These are phyloP conservation scores for Hibiscus tridactylites DNA, from an alignment of 345 rosid genomes.

Conservation along the genomic window DNA sequence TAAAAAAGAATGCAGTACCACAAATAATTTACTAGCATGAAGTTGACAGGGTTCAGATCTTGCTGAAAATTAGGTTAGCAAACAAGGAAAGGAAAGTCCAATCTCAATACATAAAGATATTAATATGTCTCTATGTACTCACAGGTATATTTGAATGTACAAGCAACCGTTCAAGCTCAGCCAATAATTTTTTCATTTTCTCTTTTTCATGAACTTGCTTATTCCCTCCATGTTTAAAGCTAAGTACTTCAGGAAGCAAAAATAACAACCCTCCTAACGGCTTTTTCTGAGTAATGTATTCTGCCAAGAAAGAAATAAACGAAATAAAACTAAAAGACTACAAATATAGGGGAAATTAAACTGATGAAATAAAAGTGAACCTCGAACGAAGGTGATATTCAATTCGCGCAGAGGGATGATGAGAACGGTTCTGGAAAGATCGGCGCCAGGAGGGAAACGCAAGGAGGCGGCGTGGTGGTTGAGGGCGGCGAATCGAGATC, in stretches of 20 bases:
- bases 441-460: slow-evolving; percentile 65
- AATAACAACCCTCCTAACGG: slow-evolving; percentile 79
- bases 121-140: slow-evolving; percentile 26
- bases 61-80: background rate
- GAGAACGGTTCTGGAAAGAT: slow-evolving; percentile 85
- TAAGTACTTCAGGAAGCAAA: slow-evolving; percentile 70
- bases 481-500: slow-evolving; percentile 84
- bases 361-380: slow-evolving; percentile 20
- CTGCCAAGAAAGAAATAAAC: slow-evolving; percentile 28
- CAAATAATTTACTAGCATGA: background rate
- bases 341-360: background rate
- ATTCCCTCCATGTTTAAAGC: slow-evolving; percentile 32
- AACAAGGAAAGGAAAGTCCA: background rate
- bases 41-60: background rate
- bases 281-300: slow-evolving; percentile 56
- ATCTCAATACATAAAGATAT: background rate
- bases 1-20: background rate
- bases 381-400: slow-evolving; percentile 56
- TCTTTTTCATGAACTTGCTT: slow-evolving; percentile 26
- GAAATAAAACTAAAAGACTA: background rate
- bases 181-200: slow-evolving; percentile 33
- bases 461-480: slow-evolving; percentile 88
- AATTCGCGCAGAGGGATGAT: slow-evolving; percentile 74
- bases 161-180: slow-evolving; percentile 67
- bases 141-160: slow-evolving; percentile 69